Base-by-base conservation (phyloP, 225 moss, liverwort and hornwort genomes). In the Climacium dendroides region DNA sequence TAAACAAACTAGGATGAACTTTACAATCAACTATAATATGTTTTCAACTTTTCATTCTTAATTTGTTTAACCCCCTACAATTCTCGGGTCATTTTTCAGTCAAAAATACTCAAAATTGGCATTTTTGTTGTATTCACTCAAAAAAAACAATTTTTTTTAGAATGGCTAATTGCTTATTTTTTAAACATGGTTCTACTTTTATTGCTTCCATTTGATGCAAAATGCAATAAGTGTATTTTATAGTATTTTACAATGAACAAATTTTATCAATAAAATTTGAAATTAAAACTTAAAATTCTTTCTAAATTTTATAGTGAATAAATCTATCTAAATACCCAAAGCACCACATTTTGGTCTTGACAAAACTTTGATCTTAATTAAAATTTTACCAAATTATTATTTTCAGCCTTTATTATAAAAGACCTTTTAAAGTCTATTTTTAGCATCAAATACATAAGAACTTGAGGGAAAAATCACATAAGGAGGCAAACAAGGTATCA, bases 331-430 rank as follows among this genome's bases (percentile, higher is more conserved):
- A 35, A 19, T 35, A 10, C 19, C 19, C 6, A 35, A 64, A 0
- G 23, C 13, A 7, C 1, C 12, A 37, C 23, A 67, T 35, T 39
- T 41, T 28, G 15, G 26, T 43, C 1, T 70, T 41, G 25, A 25
- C 15, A 41, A 70, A 13, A 26, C 5, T 70, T 39, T 26, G 2
- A 26, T 5, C 5, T 71, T 71, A 15, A 71, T 71, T 71, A 5
- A 39, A 43, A 15, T 26, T 37, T 24, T 13, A 69, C 2, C 0
- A 24, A 69, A 39, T 23, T 69, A 69, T 39, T 13, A 69, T 37
- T 69, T 39, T 39, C 39, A 69, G 23, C 4, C 4, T 7, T 4
- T 5, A 0, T 1, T 0, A 0, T 26, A 0, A 4, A 70, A 15
- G 8, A 26, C 9, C 15, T 41, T 15, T 39, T 8, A 2, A 24